Base-by-base conservation (phyloP, 2,329 filamentous ascomycete genomes). In the Orbilia oligospora region DNA sequence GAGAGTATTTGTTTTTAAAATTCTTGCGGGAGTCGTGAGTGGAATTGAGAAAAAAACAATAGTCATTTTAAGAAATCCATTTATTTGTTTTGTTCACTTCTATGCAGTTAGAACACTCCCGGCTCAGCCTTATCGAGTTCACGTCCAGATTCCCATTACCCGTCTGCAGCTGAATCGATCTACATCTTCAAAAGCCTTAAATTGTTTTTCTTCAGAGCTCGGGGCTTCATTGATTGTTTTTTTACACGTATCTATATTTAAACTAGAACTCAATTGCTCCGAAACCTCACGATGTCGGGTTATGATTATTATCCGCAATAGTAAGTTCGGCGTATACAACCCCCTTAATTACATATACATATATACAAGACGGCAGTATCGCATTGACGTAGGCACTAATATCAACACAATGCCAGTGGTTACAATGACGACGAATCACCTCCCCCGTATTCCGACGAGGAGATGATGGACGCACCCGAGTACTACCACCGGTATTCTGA, bases 391-490 rank as follows among this genome's bases (percentile, higher is more conserved):
- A 6, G 27, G 6, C 6, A 14, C n/a, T 16, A 49, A 6, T 33
- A 30, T 24, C 49, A 20, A 49, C 16, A 8, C 16, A 36, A 20
- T 14, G 33, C 1, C 10, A 61, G 63, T 38, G 5, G 10, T 12
- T 36, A 36, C 8, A 1, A 30, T 3, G 41, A 44, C 12, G 36
- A 48, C 8, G 49, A 58, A 1, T 27, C 49, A 12, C 51, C 51
- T 61, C 51, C 38, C 1, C 33, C 61, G 1, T 66, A 64, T 33
- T 48, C 30, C 16, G 72, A 76, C 18, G 72, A 66, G 10, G 71
- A 76, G 3, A 76, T 76, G 64, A 16, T 44, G 20, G 64, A 76
- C 48, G 55, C 64, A 5, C 65, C 64, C 2, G 46, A 69, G 6
- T 8, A 46, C n/a, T 46, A 46, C n/a, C 12, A 14, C 16, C 44